phyloP scores from a whole-genome alignment of 2,329 filamentous ascomycete genomes.

The Dactylonectria macrodidyma region DNA sequence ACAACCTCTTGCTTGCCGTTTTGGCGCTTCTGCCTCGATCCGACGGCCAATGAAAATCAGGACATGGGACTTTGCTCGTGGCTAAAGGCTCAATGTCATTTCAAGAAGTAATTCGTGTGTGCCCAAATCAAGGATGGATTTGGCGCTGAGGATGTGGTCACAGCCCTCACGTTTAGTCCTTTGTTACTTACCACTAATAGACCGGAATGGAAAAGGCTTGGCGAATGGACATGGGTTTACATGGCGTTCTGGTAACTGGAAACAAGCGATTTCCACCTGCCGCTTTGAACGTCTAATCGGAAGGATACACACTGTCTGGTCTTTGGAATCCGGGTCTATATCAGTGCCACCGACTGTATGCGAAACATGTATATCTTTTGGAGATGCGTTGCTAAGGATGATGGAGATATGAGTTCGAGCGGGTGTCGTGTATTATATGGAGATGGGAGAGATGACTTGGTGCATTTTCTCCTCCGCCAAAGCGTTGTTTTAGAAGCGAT shows the following conservation, averaged over 20 bases:
- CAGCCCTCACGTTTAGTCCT: not conserved
- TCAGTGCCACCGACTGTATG: not conserved
- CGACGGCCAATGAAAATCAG: conserved; percentile 1
- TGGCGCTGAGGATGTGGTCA: conserved; percentile 3
- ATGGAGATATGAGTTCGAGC: not conserved
- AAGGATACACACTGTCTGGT: not conserved
- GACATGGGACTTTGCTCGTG: not conserved
- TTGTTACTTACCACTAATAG: conserved; percentile 11
- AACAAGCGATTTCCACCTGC: conserved; percentile 7
- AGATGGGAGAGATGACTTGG: not conserved
- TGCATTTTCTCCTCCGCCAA: not conserved
- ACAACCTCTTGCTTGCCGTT: conserved; percentile 50
- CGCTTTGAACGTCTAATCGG: not conserved
- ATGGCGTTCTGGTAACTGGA: conserved; percentile 15
- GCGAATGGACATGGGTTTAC: conserved; percentile 11
- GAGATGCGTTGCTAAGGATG: not conserved
- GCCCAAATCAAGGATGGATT: conserved; percentile 2
- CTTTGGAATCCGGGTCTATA: not conserved
- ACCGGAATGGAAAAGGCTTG: conserved; percentile 5
- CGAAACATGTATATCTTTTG: conserved; percentile 7
- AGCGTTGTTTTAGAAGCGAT: not conserved
- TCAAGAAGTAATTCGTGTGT: not conserved
- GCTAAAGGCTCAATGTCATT: not conserved
- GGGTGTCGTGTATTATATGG: not conserved
- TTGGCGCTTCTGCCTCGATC: conserved; percentile 45